These are phyloP conservation scores for Albugo candida DNA, from an alignment of 352 stramenopile species.

Conservation along the genomic window DNA sequence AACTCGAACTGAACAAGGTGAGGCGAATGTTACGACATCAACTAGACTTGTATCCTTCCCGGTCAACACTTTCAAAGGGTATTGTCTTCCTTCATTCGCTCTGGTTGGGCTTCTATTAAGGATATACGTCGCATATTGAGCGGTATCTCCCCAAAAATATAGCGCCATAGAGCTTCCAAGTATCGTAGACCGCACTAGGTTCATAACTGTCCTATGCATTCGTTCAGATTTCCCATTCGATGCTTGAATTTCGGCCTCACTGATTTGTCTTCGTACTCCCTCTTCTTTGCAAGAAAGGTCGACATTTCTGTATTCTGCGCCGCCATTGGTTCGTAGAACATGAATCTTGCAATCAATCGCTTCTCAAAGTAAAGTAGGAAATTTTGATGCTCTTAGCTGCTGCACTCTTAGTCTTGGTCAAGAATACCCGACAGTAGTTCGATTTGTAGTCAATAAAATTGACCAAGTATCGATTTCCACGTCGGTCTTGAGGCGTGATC, in stretches of 20 bases:
- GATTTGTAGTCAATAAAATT: constrained; percentile 1
- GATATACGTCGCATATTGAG: neutral
- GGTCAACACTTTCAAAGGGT: neutral
- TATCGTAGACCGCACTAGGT: neutral
- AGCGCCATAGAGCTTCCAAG: neutral
- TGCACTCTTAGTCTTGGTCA: neutral
- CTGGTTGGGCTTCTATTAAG: neutral
- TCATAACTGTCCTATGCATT: neutral
- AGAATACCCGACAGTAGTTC: neutral
- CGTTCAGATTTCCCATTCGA: neutral
- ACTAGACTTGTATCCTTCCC: neutral
- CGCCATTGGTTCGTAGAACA: neutral
- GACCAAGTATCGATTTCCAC: neutral
- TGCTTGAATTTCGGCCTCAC: neutral
- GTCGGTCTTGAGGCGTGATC: constrained; percentile 1
- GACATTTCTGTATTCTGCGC: neutral
- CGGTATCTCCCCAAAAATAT: neutral
- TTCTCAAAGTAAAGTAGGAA: constrained; percentile 1
- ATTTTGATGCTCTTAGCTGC: neutral
- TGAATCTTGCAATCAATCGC: neutral
- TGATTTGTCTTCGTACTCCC: neutral
- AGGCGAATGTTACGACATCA: neutral
- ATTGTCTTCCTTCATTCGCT: neutral
- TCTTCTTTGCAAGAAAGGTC: neutral
- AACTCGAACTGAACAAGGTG: neutral